Evolutionary conservation across 1,284 basidiomycete genomes (phyloP).

Genomic region (Fomitopsis palustris): DNA sequence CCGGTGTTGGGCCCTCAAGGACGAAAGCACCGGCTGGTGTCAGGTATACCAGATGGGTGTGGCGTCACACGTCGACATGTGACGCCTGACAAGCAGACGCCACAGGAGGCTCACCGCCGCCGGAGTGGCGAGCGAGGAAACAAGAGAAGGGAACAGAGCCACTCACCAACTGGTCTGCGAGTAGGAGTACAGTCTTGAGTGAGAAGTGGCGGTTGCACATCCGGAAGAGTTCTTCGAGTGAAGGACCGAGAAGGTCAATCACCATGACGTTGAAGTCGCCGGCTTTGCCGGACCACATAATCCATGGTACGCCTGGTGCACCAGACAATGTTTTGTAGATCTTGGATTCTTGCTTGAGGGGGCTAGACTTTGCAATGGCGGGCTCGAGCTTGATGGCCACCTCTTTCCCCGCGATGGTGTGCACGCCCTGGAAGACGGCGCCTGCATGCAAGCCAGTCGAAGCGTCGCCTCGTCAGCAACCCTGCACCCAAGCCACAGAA

Average conservation of each 20-base stretch:
- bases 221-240: constrained; percentile 93
- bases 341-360: constrained; percentile 89
- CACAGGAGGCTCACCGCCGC: background rate
- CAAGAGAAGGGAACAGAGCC: constrained; percentile 1
- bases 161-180: constrained; percentile 89
- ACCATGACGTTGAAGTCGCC: constrained; percentile 98
- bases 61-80: no score
- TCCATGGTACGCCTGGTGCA: constrained; percentile 91
- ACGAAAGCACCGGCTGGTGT: background rate
- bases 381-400: constrained; percentile 97
- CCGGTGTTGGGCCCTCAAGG: no score
- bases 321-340: constrained; percentile 93
- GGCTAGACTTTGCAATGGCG: constrained; percentile 75
- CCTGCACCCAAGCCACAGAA: background rate
- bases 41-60: no score
- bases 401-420: constrained; percentile 94
- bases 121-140: background rate
- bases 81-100: background rate
- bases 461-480: background rate
- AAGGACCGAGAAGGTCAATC: constrained; percentile 91
- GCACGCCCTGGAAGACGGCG: constrained; percentile 92
- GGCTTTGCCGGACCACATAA: constrained; percentile 92
- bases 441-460: constrained; percentile 39
- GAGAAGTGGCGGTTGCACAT: constrained; percentile 92
- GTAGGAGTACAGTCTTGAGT: constrained; percentile 88